A percentile compares a stretch with the other conserved stretches of the same genome.
These are phyloP conservation scores for Babesia ovata DNA, from an alignment of 169 alveolate species.

Conservation along the genomic window DNA sequence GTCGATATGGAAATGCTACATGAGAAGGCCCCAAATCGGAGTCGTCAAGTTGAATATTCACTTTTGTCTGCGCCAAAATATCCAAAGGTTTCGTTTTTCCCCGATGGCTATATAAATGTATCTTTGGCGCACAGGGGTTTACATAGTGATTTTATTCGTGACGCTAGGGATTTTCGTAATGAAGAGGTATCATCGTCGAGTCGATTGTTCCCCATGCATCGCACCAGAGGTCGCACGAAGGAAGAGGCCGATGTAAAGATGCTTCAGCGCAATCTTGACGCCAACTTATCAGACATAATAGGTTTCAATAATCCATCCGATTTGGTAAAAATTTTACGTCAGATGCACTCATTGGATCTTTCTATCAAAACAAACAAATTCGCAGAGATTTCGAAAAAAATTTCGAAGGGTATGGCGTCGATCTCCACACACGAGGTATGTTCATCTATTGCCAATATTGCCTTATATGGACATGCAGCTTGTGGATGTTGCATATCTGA, in stretches of 20 bases:
- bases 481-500: slow-evolving; percentile 1
- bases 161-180: slow-evolving; percentile 15
- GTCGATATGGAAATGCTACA: slow-evolving; percentile 27
- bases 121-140: slow-evolving; percentile 16
- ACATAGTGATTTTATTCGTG: slow-evolving; percentile 30
- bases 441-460: not conserved
- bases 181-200: slow-evolving; percentile 30
- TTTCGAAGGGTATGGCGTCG: slow-evolving; percentile 14
- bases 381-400: slow-evolving; percentile 16
- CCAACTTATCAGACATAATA: slow-evolving; percentile 6
- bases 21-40: not conserved
- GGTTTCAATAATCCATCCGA: slow-evolving; percentile 12
- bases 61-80: slow-evolving; percentile 11
- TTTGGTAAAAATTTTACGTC: slow-evolving; percentile 24
- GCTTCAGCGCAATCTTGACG: slow-evolving; percentile 40
- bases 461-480: slow-evolving; percentile 1
- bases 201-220: slow-evolving; percentile 31
- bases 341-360: slow-evolving; percentile 30
- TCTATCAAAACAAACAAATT: slow-evolving; percentile 17
- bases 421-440: slow-evolving; percentile 15
- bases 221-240: not conserved
- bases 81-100: slow-evolving; percentile 38
- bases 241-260: not conserved
- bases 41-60: not conserved
- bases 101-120: slow-evolving; percentile 47